These are phyloP conservation scores for Stevia rebaudiana DNA, from an alignment of 140 eudicot species.

Conservation along the genomic window DNA sequence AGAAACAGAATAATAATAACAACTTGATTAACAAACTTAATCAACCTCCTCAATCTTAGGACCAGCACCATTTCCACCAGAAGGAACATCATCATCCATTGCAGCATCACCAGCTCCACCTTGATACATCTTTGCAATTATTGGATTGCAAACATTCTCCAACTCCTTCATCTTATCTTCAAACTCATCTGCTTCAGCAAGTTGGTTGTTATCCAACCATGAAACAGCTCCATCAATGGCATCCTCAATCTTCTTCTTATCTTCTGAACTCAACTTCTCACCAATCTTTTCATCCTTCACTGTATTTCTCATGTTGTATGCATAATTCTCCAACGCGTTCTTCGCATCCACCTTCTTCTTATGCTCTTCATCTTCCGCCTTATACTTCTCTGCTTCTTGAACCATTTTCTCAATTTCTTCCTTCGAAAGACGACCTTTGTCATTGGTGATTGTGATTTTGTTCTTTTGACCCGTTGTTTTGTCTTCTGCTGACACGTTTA, in stretches of 20 bases:
- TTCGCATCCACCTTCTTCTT: constrained; percentile 36
- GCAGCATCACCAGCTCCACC: constrained; percentile 8
- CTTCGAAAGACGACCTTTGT: constrained; percentile 32
- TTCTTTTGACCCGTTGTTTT: constrained; percentile 32
- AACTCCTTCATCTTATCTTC: constrained; percentile 13
- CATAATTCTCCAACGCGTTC: constrained; percentile 31
- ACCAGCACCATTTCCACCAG: background rate
- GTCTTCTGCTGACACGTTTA: constrained; percentile 34
- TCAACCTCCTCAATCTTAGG: constrained; percentile 11
- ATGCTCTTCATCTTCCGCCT: constrained; percentile 39
- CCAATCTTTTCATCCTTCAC: constrained; percentile 35
- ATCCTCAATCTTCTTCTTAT: constrained; percentile 37
- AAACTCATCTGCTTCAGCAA: constrained; percentile 25
- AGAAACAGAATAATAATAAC: background rate
- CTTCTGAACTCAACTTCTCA: constrained; percentile 23
- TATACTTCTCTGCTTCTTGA: constrained; percentile 37
- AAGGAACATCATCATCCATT: constrained; percentile 6
- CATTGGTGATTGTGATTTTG: constrained; percentile 33
- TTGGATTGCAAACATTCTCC: constrained; percentile 1
- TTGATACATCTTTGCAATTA: constrained; percentile 6
- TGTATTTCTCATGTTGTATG: constrained; percentile 38
- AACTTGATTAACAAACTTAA: background rate
- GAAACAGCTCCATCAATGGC: constrained; percentile 29
- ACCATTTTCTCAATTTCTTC: constrained; percentile 38
- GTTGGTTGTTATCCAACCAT: constrained; percentile 37